Base-by-base conservation (phyloP, 2,329 filamentous ascomycete genomes). In the Scytalidium lignicola region DNA sequence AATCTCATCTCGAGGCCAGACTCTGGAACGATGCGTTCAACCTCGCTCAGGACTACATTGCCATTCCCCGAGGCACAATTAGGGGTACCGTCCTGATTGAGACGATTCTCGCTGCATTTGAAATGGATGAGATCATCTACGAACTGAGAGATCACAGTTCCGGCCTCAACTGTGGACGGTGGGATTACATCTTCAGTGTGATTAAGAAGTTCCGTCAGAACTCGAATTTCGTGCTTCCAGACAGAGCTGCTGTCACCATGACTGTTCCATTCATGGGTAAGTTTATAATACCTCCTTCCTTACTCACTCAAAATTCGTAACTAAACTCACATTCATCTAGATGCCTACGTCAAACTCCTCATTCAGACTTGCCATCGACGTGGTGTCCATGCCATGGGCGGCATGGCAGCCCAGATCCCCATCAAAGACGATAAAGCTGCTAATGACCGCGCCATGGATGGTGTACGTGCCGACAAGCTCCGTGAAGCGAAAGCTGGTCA, bases 121-220 rank as follows among this genome's bases (percentile, higher is more conserved):
- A 99, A 79, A 99, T 99, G 93, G 93, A 99, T 63, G 93, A 99
- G 83, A 97, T 99, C 72, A 97, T 99, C 73, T 99, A 96, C 71
- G 93, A 97, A 76, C 85, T 99, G 59, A 87, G 93, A 53, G 92
- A 97, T 67, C 93, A 99, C 78, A 92, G 86, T 69, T 87, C 92
- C 6, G 93, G 93, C 43, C 82, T 99, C 65, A 99, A 99, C 83
- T 97, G 93, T 72, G 93, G 93, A 57, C 87, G 93, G 60, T 99
- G 93, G 93, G 93, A 99, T 68, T 99, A 99, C 79, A 97, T 99
- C 74, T 99, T 99, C 80, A 93, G 87, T 69, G 90, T 92, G 66
- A 97, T 99, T 78, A 99, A 99, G 82, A 96, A 95, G 72, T 96
- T 97, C 86, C 89, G 93, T 67, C 83, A 96, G 65, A 93, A 96